A percentile compares a stretch with the other conserved stretches of the same genome.
Conservation (phyloP, 495 filamentous ascomycete species). For the Xylaria palmicola region DNA sequence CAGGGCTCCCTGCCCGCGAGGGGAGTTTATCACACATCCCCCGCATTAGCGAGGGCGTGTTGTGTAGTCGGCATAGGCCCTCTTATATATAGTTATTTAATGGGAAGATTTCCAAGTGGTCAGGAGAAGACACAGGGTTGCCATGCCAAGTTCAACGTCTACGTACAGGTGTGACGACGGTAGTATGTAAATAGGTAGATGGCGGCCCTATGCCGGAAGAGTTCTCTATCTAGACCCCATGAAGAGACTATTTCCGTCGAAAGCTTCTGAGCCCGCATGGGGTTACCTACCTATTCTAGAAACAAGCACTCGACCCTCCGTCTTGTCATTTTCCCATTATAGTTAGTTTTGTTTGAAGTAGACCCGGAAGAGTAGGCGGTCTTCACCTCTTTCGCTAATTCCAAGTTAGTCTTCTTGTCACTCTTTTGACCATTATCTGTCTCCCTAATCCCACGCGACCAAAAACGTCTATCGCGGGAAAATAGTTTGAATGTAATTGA, state of each 20-base stretch:
- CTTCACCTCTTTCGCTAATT: too few relatives aligned
- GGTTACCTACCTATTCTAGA: background rate
- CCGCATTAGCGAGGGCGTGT: background rate
- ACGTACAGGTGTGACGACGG: too few relatives aligned
- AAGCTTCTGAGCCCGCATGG: background rate
- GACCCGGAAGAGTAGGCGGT: too few relatives aligned
- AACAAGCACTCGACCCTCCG: background rate
- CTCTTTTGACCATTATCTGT: too few relatives aligned
- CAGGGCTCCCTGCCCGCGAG: conserved; percentile 5
- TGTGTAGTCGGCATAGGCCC: background rate
- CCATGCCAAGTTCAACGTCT: background rate
- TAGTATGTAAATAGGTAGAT: background rate
- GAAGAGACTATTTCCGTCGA: background rate
- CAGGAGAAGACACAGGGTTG: background rate
- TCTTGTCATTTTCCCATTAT: background rate
- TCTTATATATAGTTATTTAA: background rate
- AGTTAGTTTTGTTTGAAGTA: background rate
- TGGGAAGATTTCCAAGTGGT: background rate
- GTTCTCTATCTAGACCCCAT: background rate
- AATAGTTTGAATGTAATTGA: too few relatives aligned
- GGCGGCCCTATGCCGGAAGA: background rate
- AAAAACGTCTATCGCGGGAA: too few relatives aligned
- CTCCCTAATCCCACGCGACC: too few relatives aligned
- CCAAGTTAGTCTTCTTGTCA: too few relatives aligned
- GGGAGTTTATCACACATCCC: background rate